Base-by-base conservation (phyloP, 2,329 filamentous ascomycete genomes). In the Curvularia spicifera region DNA sequence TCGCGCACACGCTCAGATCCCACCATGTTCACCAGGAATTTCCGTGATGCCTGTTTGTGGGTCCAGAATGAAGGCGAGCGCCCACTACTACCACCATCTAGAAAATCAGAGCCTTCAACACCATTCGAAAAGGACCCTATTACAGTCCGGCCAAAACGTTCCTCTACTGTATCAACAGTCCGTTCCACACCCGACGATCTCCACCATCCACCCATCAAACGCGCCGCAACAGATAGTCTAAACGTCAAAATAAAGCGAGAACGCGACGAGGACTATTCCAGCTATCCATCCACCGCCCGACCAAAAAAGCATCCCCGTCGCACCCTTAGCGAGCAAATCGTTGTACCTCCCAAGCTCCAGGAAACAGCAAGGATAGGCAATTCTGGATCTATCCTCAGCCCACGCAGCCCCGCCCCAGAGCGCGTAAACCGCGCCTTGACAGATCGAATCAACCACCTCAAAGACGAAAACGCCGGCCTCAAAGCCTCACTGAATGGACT, bases 91-190 rank as follows among this genome's bases (percentile, higher is more conserved):
- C 64, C 65, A 10, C 60, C 67, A 13, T 56, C 64, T 6, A 63
- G 67, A 33, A 59, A 62, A 35, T 70, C 67, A n/a, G 66, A 64
- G 24, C 51, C 65, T 28, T 58, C 57, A 10, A 60, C 63, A 24
- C 56, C 64, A 7, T 57, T 26, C 18, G 51, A 58, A 42, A 50
- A 47, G n/a, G 66, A 69, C 6, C 51, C 48, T 4, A 52, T 67
- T 15, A 48, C 61, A n/a, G 66, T 67, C 81, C 87, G 60, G 89
- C 89, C 24, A 88, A 87, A 72, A 79, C 80, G 20, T 86, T 89
- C 15, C 78, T 93, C 43, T 86, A 87, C 7, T 78, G 85, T 29
- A 85, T 91, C 50, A 35, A 55, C 51, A 5, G 53, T 60, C 10
- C 54, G 57, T 9, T 53, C 48, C 39, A 47, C 35, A n/a, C 15